Base-by-base conservation (phyloP, 129 eudicot species). In the Scalesia atractyloides region DNA sequence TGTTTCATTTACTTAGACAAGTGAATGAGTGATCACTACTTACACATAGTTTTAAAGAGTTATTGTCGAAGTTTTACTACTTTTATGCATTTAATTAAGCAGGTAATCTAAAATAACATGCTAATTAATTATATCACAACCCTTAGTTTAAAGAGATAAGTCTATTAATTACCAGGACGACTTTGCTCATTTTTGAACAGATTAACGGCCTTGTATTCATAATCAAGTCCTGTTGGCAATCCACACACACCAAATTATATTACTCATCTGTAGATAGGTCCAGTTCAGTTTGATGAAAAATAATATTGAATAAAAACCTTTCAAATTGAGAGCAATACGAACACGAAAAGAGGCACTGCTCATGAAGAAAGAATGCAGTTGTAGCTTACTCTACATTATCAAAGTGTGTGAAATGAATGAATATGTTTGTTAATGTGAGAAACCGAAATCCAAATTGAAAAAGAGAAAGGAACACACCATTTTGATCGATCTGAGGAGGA, bases 151-250 rank as follows among this genome's bases (percentile, higher is more conserved):
- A 70, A 54, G 13, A 70, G 2, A 39, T 5, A 20, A 37, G 13
- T 51, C 1, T 24, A 24, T 22, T 22, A 30, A 66, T 78, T 66
- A 91, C 97, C 97, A 70, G 92, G 92, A 53, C 53, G 68, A 2
- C 30, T 48, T 24, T 88, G 96, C 20, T 88, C 96, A 15, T 80
- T 82, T 82, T 79, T 88, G 56, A 88, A 73, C 82, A 91, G 87
- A 76, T 91, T 81, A 66, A 86, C 79, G 9, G 91, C 76, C 80
- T 69, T 83, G 77, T 91, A 91, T 73, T 91, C 97, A 78, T 82
- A 91, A 41, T 84, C 86, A 68, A 91, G 74, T 49, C 97, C 97
- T 91, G 85, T 74, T 56, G 37, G 2, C 79, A 81, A 52, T 24
- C 30, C 30, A 24, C 26, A 50, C 53, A 69, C 49, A 69, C 36